Evolutionary conservation across 225 moss, liverwort and hornwort genomes (phyloP).

Genomic region (Asterella californica): DNA sequence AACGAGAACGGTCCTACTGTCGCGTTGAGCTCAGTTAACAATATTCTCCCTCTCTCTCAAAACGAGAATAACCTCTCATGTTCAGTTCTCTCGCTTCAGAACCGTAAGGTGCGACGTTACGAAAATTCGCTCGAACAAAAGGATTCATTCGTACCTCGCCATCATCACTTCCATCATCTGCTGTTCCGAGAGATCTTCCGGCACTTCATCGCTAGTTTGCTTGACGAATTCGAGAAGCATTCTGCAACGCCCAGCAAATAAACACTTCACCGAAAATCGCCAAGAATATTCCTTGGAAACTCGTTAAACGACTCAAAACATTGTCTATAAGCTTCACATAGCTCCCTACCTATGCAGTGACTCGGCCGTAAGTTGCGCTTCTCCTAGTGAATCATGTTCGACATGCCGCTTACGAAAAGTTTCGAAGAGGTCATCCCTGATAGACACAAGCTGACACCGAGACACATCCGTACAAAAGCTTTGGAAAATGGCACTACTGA

Average conservation of each 20-base stretch:
- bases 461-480: constrained; percentile 31
- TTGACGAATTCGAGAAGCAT: constrained; percentile 81
- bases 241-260: constrained; percentile 41
- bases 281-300: not conserved
- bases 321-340: not conserved
- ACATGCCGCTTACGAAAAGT: constrained; percentile 83
- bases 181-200: constrained; percentile 54
- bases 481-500: constrained; percentile 11
- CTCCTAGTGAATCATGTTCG: constrained; percentile 55
- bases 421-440: constrained; percentile 94
- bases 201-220: constrained; percentile 41
- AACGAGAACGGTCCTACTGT: not conserved
- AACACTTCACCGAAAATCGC: not conserved
- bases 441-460: constrained; percentile 71
- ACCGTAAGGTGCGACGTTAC: not conserved
- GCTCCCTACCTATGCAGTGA: constrained; percentile 64
- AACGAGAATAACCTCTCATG: not conserved
- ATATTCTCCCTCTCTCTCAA: not conserved
- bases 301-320: not conserved
- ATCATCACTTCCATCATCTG: constrained; percentile 85
- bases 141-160: constrained; percentile 44
- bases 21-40: not conserved
- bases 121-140: not conserved
- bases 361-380: constrained; percentile 77
- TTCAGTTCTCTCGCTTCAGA: not conserved